Conservation (phyloP, 257 asterid species). For the Galeopsis tetrahit region DNA sequence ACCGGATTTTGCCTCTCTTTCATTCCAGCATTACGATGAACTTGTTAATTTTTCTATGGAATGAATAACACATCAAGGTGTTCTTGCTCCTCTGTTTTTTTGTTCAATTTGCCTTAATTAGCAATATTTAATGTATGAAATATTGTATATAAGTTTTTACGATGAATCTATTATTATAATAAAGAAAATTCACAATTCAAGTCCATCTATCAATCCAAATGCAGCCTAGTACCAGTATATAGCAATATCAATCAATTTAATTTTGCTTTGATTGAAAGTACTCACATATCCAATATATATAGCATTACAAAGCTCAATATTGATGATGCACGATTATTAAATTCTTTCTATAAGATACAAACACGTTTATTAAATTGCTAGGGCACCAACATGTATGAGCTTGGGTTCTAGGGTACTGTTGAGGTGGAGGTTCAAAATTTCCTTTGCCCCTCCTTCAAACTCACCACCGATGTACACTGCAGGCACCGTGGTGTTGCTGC, state of each 20-base stretch:
- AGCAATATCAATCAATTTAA: no score
- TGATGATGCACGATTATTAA: no score
- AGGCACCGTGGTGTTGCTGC: constrained; percentile 43
- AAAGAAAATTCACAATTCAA: background rate
- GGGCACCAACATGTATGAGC: constrained; percentile 46
- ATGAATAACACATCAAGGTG: constrained; percentile 45
- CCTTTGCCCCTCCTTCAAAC: constrained; percentile 45
- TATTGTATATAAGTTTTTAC: no score
- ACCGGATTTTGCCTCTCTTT: constrained; percentile 42
- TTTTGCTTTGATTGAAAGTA: background rate
- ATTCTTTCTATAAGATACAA: constrained; percentile 40
- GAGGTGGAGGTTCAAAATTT: constrained; percentile 45
- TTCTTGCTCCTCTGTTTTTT: constrained; percentile 41
- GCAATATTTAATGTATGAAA: no score
- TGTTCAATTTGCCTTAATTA: background rate
- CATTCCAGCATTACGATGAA: constrained; percentile 40
- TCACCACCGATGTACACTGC: constrained; percentile 53
- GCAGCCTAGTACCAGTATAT: no score
- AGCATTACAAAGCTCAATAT: no score
- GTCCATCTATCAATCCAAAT: no score
- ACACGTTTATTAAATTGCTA: constrained; percentile 17
- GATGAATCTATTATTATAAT: no score
- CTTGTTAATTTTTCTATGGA: constrained; percentile 46
- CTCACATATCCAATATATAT: no score
- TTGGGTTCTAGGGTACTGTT: constrained; percentile 35